These are phyloP conservation scores for Mycena sp. DNA, from an alignment of 1,284 basidiomycete species.

Conservation along the genomic window DNA sequence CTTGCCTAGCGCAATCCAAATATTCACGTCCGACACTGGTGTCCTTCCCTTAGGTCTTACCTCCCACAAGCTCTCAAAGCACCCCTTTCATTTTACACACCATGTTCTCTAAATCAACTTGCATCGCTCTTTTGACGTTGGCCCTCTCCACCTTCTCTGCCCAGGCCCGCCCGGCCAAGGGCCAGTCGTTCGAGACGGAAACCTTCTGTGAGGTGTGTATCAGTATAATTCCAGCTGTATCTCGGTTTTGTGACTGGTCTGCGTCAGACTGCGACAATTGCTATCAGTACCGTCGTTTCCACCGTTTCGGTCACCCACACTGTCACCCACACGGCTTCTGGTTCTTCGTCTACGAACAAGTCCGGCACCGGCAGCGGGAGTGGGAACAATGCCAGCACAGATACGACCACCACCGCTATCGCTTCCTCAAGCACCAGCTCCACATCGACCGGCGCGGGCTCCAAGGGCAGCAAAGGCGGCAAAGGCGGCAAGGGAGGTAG, in stretches of 20 bases:
- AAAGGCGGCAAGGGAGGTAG: no score
- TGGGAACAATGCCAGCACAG: neutral
- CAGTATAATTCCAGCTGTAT: neutral
- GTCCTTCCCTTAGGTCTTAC: constrained; percentile 17
- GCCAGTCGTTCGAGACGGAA: constrained; percentile 14
- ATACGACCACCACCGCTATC: constrained; percentile 1
- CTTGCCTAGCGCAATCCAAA: constrained; percentile 20
- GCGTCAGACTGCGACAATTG: constrained; percentile 17
- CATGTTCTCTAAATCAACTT: constrained; percentile 28
- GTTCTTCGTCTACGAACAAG: neutral
- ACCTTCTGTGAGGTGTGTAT: constrained; percentile 23
- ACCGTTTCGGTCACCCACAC: constrained; percentile 11
- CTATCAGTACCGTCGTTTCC: constrained; percentile 13
- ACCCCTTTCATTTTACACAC: constrained; percentile 13
- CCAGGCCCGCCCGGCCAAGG: constrained; percentile 1
- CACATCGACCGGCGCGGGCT: neutral
- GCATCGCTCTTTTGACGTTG: constrained; percentile 21
- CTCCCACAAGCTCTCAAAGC: constrained; percentile 26
- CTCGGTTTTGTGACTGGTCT: neutral
- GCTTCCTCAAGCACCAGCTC: neutral
- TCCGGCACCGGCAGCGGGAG: neutral
- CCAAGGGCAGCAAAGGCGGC: constrained; percentile 5
- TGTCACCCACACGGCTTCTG: constrained; percentile 1
- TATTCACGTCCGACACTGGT: constrained; percentile 23
- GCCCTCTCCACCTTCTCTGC: constrained; percentile 18